Percentiles rank a stretch among this genome's conserved stretches.
Evolutionary conservation across 2,329 filamentous ascomycete species (phyloP).

Genomic region (Gaeumannomyces tritici): DNA sequence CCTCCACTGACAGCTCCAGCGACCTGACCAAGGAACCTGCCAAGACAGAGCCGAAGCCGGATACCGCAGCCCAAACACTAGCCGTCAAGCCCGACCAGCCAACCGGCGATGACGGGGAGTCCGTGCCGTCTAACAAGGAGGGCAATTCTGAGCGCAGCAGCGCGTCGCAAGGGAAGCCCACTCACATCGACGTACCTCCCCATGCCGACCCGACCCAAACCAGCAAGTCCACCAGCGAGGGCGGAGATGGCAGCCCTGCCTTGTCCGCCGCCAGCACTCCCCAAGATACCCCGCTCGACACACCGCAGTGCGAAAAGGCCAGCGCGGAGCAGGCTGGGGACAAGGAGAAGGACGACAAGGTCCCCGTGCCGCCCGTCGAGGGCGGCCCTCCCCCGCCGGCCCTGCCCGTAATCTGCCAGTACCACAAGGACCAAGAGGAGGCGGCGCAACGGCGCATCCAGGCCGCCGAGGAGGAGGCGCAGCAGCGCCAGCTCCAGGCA

Average conservation of each 20-base stretch:
- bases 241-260: constrained; percentile 4
- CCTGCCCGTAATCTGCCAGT: constrained; percentile 2
- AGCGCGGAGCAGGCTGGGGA: constrained; percentile 7
- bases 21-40: neutral
- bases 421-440: constrained; percentile 3
- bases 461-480: neutral
- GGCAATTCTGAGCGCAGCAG: neutral
- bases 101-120: neutral
- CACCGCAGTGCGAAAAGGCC: constrained; percentile 16
- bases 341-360: constrained; percentile 17
- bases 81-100: constrained; percentile 13
- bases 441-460: neutral
- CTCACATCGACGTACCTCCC: constrained; percentile 5
- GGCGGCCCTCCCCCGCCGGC: constrained; percentile 10
- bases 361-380: constrained; percentile 20
- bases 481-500: neutral
- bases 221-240: neutral
- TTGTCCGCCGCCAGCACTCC: constrained; percentile 13
- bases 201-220: neutral
- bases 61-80: neutral
- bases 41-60: neutral
- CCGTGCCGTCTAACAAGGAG: constrained; percentile 8
- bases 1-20: neutral
- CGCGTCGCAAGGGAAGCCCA: constrained; percentile 6
- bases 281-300: constrained; percentile 17